A percentile compares a stretch with the other conserved stretches of the same genome.
These are phyloP conservation scores for Zymoseptoria passerinii DNA, from an alignment of 2,329 filamentous ascomycete species.

Conservation along the genomic window DNA sequence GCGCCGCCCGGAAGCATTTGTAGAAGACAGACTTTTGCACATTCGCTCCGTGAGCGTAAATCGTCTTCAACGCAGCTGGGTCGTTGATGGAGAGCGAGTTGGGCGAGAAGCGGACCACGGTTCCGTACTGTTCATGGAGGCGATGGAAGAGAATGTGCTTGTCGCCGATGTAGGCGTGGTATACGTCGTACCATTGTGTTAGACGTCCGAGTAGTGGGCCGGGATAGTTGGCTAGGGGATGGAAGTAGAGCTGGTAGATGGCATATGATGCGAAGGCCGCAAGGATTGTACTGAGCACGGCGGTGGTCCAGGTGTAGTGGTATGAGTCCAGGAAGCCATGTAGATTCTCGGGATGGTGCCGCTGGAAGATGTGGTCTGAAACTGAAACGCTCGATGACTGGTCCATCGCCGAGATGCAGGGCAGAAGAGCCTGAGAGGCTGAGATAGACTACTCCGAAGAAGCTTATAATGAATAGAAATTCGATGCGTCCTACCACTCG, in stretches of 20 bases:
- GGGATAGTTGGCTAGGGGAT: slow-evolving; percentile 21
- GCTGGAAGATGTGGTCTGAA: not conserved
- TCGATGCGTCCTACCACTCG: not conserved
- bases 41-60: slow-evolving; percentile 41
- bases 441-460: not conserved
- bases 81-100: slow-evolving; percentile 23
- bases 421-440: not conserved
- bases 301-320: slow-evolving; percentile 6
- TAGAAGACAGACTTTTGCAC: slow-evolving; percentile 44
- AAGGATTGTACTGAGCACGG: slow-evolving; percentile 5
- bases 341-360: not conserved
- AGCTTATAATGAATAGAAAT: not conserved
- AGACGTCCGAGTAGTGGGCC: slow-evolving; percentile 20
- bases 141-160: slow-evolving; percentile 22
- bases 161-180: slow-evolving; percentile 23
- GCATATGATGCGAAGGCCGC: slow-evolving; percentile 9
- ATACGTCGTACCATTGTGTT: slow-evolving; percentile 19
- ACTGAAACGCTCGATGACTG: not conserved
- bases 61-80: slow-evolving; percentile 35
- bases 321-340: slow-evolving; percentile 7
- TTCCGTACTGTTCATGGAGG: slow-evolving; percentile 18
- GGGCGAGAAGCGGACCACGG: slow-evolving; percentile 20
- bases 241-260: slow-evolving; percentile 19
- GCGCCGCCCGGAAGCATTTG: slow-evolving; percentile 37
- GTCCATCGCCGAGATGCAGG: not conserved